phyloP scores from a whole-genome alignment of 2,329 filamentous ascomycete genomes.

The Sporothrix mexicana region DNA sequence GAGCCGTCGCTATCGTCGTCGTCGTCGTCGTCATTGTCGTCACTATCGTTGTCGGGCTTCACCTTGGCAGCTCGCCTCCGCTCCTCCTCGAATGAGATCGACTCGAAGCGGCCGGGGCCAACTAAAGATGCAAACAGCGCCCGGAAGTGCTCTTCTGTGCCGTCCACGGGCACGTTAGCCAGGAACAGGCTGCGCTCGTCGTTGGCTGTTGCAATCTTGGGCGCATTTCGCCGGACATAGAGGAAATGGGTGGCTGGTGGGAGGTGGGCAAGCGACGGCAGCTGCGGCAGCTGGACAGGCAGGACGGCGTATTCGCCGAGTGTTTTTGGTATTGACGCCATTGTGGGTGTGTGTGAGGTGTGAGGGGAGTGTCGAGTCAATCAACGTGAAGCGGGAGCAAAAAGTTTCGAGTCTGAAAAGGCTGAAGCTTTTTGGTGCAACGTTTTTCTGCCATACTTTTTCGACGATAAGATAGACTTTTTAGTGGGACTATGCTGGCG shows the following conservation, averaged over 20 bases:
- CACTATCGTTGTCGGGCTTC: not conserved
- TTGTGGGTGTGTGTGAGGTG: slow-evolving; percentile 35
- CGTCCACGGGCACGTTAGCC: slow-evolving; percentile 87
- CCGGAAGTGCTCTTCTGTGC: slow-evolving; percentile 77
- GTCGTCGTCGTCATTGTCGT: not conserved
- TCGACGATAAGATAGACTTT: slow-evolving; percentile 33
- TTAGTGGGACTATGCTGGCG: slow-evolving; percentile 9
- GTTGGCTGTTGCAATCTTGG: slow-evolving; percentile 74
- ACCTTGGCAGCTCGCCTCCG: slow-evolving; percentile 44
- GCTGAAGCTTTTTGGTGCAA: slow-evolving; percentile 8
- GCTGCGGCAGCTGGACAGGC: slow-evolving; percentile 68
- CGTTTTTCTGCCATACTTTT: slow-evolving; percentile 12
- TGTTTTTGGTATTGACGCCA: slow-evolving; percentile 44
- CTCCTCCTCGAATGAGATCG: slow-evolving; percentile 74
- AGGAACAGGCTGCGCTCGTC: slow-evolving; percentile 83
- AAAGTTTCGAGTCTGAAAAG: not conserved
- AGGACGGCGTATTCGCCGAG: slow-evolving; percentile 71
- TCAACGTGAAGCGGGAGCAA: not conserved
- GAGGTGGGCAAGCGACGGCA: slow-evolving; percentile 61
- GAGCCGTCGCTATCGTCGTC: not conserved
- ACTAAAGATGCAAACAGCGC: slow-evolving; percentile 76
- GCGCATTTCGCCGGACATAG: slow-evolving; percentile 83
- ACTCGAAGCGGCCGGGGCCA: slow-evolving; percentile 78
- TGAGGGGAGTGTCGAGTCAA: slow-evolving; percentile 13
- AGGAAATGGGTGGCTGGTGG: slow-evolving; percentile 75